Evolutionary conservation across 176 grass and related monocot genomes (phyloP).

Genomic region (Avena atlantica): DNA sequence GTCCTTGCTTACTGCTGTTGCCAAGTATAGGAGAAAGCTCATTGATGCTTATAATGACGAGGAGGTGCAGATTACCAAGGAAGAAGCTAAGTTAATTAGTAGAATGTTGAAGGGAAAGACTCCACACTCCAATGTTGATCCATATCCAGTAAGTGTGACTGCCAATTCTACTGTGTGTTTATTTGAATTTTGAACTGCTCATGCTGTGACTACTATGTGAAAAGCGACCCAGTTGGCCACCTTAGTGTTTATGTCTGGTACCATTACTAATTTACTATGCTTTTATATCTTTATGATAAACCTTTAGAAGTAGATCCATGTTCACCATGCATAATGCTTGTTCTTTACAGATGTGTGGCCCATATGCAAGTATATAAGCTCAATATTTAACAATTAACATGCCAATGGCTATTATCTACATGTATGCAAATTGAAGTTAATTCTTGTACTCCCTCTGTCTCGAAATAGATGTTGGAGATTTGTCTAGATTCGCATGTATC

Average conservation of each 20-base stretch:
- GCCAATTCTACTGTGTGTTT: conserved; percentile 2
- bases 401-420: not conserved
- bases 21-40: conserved; percentile 71
- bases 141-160: conserved; percentile 75
- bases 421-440: conserved; percentile 32
- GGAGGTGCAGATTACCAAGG: conserved; percentile 89
- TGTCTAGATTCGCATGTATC: too few relatives aligned
- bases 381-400: conserved; percentile 8
- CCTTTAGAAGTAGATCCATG: not conserved
- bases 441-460: not conserved
- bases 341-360: not conserved
- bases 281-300: conserved; percentile 18
- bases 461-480: too few relatives aligned
- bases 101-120: conserved; percentile 88
- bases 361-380: conserved; percentile 4
- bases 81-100: conserved; percentile 83
- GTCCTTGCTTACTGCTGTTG: conserved; percentile 4
- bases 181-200: conserved; percentile 7
- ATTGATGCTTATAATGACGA: conserved; percentile 91
- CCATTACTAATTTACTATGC: not conserved
- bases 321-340: not conserved
- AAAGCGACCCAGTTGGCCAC: not conserved
- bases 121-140: conserved; percentile 84
- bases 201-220: conserved; percentile 8
- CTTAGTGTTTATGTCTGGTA: conserved; percentile 9